Evolutionary conservation across 2,329 filamentous ascomycete genomes (phyloP).

Genomic region (Phyllosticta capitalensis): DNA sequence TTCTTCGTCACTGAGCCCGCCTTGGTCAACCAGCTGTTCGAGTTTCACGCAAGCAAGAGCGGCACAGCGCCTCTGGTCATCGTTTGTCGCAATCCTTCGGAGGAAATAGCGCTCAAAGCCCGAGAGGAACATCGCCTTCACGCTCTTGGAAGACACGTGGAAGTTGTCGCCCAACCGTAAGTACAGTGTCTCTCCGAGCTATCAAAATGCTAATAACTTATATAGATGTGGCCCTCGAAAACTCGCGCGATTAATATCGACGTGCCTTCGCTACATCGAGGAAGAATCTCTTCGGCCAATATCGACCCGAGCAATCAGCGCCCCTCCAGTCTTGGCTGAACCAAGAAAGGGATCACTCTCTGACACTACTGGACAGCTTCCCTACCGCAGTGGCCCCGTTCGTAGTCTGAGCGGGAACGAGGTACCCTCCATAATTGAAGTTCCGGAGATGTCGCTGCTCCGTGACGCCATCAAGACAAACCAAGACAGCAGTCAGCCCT

Average conservation of each 20-base stretch:
- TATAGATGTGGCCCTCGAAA: slow-evolving; percentile 8
- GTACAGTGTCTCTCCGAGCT: neutral
- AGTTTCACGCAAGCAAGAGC: slow-evolving; percentile 9
- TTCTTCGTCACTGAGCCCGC: slow-evolving; percentile 8
- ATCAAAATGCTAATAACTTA: neutral
- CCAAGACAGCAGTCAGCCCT: neutral
- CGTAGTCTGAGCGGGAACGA: slow-evolving; percentile 7
- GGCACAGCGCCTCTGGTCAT: slow-evolving; percentile 7
- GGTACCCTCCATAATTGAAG: neutral
- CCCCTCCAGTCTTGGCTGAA: slow-evolving; percentile 1
- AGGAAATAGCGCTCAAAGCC: slow-evolving; percentile 7
- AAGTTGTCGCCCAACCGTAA: slow-evolving; percentile 9
- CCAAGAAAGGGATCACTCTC: neutral
- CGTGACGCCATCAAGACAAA: slow-evolving; percentile 2
- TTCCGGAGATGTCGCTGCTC: slow-evolving; percentile 5
- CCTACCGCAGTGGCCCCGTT: neutral
- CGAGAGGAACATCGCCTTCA: slow-evolving; percentile 5
- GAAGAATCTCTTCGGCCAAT: neutral
- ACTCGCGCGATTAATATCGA: slow-evolving; percentile 1
- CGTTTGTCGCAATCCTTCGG: slow-evolving; percentile 6
- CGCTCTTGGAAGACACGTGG: slow-evolving; percentile 5
- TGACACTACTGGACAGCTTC: neutral
- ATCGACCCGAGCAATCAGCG: neutral
- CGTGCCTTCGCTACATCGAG: neutral
- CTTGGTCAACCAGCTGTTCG: slow-evolving; percentile 2